Evolutionary conservation across 2,329 filamentous ascomycete genomes (phyloP).

Genomic region (Cladosporium colombiae): DNA sequence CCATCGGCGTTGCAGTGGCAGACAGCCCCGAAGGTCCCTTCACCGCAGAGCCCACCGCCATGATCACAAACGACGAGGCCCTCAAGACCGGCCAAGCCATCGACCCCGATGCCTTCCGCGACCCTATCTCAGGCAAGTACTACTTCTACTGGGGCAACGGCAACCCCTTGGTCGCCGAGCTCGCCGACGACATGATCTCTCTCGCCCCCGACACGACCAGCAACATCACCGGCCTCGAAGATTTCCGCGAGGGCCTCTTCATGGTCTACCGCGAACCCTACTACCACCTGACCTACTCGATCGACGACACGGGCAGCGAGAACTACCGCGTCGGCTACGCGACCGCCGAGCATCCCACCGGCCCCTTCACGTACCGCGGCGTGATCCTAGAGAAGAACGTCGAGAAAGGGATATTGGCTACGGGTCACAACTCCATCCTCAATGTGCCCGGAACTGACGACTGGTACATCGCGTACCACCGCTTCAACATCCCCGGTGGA

Average conservation of each 20-base stretch:
- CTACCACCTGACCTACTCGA: conserved; percentile 53
- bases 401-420: conserved; percentile 47
- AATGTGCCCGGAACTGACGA: conserved; percentile 51
- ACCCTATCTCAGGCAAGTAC: conserved; percentile 30
- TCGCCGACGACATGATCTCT: conserved; percentile 50
- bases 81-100: conserved; percentile 32
- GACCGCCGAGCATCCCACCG: conserved; percentile 40
- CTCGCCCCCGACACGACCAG: conserved; percentile 42
- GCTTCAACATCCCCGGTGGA: conserved; percentile 50
- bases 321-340: conserved; percentile 53
- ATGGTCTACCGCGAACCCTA: conserved; percentile 48
- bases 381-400: conserved; percentile 48
- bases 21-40: conserved; percentile 31
- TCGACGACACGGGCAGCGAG: conserved; percentile 50
- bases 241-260: conserved; percentile 50
- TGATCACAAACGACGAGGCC: conserved; percentile 33
- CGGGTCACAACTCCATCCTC: conserved; percentile 50
- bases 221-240: conserved; percentile 41
- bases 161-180: conserved; percentile 44
- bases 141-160: conserved; percentile 44
- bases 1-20: conserved; percentile 33
- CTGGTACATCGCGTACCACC: conserved; percentile 55
- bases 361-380: conserved; percentile 50
- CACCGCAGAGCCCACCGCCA: conserved; percentile 29
- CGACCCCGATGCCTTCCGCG: conserved; percentile 32